Evolutionary conservation across 1,284 basidiomycete genomes (phyloP), one percentile per base, ranked within the genome.

Genomic region (Agroathelia rolfsii): DNA sequence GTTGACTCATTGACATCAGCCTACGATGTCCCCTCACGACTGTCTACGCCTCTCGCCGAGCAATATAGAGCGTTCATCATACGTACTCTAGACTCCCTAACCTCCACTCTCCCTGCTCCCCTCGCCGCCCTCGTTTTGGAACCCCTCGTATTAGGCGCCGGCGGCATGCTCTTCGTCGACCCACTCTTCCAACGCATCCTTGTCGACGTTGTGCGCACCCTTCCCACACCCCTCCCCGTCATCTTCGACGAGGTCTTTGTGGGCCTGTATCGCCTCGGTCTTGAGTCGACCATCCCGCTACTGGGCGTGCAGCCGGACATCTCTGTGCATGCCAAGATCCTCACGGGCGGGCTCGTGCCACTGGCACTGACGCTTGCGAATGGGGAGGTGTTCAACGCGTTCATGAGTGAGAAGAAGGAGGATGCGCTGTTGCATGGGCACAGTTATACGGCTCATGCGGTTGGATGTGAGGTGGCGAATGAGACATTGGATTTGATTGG

Each of bases 191-290:
- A 98, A 53, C 73, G 86, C 13, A 62, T 90, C 24, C 59, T 98
- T 39, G 64, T 96, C 29, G 88, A 95, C 45, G 69, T 76, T 3
- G 84, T 88, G 5, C 76, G 94, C 20, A 64, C 61, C 2, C 38
- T 43, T 45, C 41, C 30, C 42, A 18, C 26, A 5, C 84, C 85
- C 2, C 62, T 97, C 12, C 92, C 94, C 0, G 81, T 98, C 40
- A 77, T 98, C 38, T 97, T 87, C 48, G 94, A 98, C 55, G 94
- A 97, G 55, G 94, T 98, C 5, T 97, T 97, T 53, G 77, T 84
- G 10, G 94, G 94, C 0, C 64, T 97, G 7, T 77, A 92, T 50
- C 83, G 94, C 18, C 68, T 95, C 29, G 92, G 92, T 2, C 61
- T 82, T 45, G 59, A 74, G 40, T 79, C 76, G 23, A 68, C 77